Base-by-base conservation (phyloP, 2,329 filamentous ascomycete genomes). In the Penicillium sp. region DNA sequence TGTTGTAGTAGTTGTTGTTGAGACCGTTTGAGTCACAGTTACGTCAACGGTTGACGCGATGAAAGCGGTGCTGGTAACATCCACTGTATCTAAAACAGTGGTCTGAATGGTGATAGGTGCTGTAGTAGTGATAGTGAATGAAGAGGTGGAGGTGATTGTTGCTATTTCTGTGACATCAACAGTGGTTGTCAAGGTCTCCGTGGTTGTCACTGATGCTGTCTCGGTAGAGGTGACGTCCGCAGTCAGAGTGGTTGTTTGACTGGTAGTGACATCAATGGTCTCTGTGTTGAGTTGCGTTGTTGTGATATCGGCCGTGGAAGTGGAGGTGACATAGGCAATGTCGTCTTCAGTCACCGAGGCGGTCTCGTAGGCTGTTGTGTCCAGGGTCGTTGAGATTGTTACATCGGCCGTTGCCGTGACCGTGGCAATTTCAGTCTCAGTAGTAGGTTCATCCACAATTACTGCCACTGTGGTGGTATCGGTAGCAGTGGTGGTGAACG, bases 131-230 rank as follows among this genome's bases (percentile, higher is more conserved):
- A 47, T 27, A 27, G 39, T 45, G 27, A 53, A 24, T 9, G 29
- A 53, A 47, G 51, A 53, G 22, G 51, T 53, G 14, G 51, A 53
- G 39, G 51, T 53, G 19, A 53, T 47, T 21, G 42, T 53, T 19
- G 42, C 43, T 37, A 53, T 27, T 16, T 53, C 51, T 9, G 51
- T 53, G 5, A 53, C 51, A 26, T 53, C 51, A 19, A 53, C 31
- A 9, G 51, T 53, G 21, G 29, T 27, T 26, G 51, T 48, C 13
- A 19, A 35, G 16, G 43, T 47, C 16, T 47, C 42, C 9, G 43
- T 53, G 22, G 27, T 26, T 39, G 51, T 53, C 11, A 47, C 42
- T 16, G 42, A 47, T n/a, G 43, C 21, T 26, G 42, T 53, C 35
- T 37, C 51, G 11, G 31, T 53, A 37, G 43, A 24, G 24, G 51